Evolutionary conservation across 352 stramenopile genomes (phyloP), one percentile per base, ranked within the genome.

Genomic region (Pythium oligandrum): DNA sequence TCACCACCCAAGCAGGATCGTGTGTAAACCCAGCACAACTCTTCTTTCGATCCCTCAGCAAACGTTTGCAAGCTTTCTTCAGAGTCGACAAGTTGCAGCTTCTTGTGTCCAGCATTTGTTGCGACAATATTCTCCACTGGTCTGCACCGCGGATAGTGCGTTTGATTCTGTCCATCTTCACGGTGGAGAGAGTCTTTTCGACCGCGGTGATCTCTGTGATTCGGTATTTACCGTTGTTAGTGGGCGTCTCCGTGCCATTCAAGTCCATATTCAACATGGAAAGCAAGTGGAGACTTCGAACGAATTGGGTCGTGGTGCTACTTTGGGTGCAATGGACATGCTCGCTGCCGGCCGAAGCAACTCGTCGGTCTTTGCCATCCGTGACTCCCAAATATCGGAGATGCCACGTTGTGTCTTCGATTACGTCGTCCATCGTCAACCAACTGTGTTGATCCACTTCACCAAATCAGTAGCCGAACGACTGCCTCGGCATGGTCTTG

Each of bases 371-470:
- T 93, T 92, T 67, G 82, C 84, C 3, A 83, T 92, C 48, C 84
- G 84, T 34, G 84, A 95, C 54, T 95, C 80, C 0, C 80, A 93
- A 50, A 90, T 95, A 44, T 85, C 82, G n/a, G 74, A 90, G 47
- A 95, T 95, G 84, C 84, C 84, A 2, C 71, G 83, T 6, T 86
- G 83, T 50, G 82, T 95, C 30, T 93, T 95, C 40, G 84, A 95
- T 57, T 95, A 84, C 51, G 68, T 95, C 12, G 75, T 95, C 46
- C 86, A 66, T 45, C 67, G 73, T 8, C 57, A 81, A 35, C 82
- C 84, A 26, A 78, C 64, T 0, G 84, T 92, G 1, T 54, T 95
- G 8, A 59, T 92, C 43, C 78, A 93, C 49, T 92, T 95, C 35
- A 95, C 84, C 11, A 90, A 78, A 11, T 86, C 77, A 34, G 49